Evolutionary conservation across 2,329 filamentous ascomycete genomes (phyloP).

Genomic region (Aspergillus persii): DNA sequence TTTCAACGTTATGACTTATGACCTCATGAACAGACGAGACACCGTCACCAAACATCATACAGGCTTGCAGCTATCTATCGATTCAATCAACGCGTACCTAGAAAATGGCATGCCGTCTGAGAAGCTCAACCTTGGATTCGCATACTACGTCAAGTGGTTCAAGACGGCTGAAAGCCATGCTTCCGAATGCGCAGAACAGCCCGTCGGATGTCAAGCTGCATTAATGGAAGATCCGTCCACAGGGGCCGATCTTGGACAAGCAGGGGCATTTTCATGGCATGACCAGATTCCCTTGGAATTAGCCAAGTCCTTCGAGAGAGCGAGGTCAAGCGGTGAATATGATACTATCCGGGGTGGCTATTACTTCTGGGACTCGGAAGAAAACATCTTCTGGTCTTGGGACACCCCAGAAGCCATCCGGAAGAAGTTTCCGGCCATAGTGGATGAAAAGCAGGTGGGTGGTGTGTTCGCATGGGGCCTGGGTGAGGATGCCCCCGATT

Average conservation of each 20-base stretch:
- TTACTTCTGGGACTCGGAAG: constrained; percentile 5
- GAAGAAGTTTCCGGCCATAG: not conserved
- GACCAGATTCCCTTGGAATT: no score
- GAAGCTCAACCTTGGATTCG: constrained; percentile 8
- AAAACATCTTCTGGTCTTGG: constrained; percentile 3
- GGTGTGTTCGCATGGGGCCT: constrained; percentile 9
- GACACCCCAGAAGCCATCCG: constrained; percentile 2
- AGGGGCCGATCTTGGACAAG: no score
- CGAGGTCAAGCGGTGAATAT: not conserved
- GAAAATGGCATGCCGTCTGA: not conserved
- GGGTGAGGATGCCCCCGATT: constrained; percentile 5
- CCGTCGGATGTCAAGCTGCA: not conserved
- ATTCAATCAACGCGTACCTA: constrained; percentile 3
- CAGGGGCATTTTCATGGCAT: no score
- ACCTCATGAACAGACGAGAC: constrained; percentile 8
- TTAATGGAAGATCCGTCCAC: no score
- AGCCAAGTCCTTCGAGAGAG: no score
- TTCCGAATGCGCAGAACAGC: not conserved
- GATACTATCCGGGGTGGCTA: not conserved
- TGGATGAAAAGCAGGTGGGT: not conserved
- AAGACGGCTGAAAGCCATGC: not conserved
- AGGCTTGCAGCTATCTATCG: not conserved
- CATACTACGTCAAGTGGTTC: constrained; percentile 8
- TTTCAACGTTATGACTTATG: constrained; percentile 10
- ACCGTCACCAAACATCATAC: constrained; percentile 8